Evolutionary conservation across 805 yeast species (phyloP).

Genomic region (Vanderwaltozyma polyspora): DNA sequence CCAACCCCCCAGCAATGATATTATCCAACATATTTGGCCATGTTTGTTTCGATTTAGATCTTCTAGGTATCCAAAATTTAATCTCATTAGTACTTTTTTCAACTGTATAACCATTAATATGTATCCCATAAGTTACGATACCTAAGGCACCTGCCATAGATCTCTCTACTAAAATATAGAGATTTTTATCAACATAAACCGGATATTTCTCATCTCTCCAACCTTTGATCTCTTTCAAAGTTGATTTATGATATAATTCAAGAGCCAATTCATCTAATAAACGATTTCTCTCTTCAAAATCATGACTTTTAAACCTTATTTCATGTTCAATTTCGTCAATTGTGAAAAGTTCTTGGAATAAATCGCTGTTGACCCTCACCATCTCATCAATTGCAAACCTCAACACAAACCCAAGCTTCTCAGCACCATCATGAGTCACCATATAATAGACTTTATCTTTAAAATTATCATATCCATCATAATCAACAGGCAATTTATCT

Average conservation of each 20-base stretch:
- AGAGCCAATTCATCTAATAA: slow-evolving; percentile 37
- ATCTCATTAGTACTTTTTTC: slow-evolving; percentile 33
- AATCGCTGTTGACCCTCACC: slow-evolving; percentile 9
- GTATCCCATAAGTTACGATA: slow-evolving; percentile 82
- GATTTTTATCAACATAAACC: slow-evolving; percentile 42
- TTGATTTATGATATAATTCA: slow-evolving; percentile 28
- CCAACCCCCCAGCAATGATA: slow-evolving; percentile 92
- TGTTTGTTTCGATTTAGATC: slow-evolving; percentile 71
- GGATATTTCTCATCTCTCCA: slow-evolving; percentile 86
- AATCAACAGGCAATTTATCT: slow-evolving; percentile 21
- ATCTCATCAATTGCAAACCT: slow-evolving; percentile 27
- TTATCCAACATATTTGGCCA: slow-evolving; percentile 88
- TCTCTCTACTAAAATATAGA: slow-evolving; percentile 67
- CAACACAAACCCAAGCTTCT: slow-evolving; percentile 31
- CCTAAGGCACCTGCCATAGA: slow-evolving; percentile 76
- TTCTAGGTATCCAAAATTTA: slow-evolving; percentile 73
- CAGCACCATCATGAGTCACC: slow-evolving; percentile 27
- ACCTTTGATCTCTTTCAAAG: slow-evolving; percentile 35
- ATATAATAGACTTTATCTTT: slow-evolving; percentile 24
- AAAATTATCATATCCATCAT: slow-evolving; percentile 9
- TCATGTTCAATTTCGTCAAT: slow-evolving; percentile 18
- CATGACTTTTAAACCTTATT: slow-evolving; percentile 19
- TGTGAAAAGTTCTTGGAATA: slow-evolving; percentile 20
- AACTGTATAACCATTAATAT: slow-evolving; percentile 67
- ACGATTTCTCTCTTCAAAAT: slow-evolving; percentile 22